A percentile compares a stretch with the other conserved stretches of the same genome.
Evolutionary conservation across 2,329 filamentous ascomycete genomes (phyloP).

Genomic region (Didymella pinodella): DNA sequence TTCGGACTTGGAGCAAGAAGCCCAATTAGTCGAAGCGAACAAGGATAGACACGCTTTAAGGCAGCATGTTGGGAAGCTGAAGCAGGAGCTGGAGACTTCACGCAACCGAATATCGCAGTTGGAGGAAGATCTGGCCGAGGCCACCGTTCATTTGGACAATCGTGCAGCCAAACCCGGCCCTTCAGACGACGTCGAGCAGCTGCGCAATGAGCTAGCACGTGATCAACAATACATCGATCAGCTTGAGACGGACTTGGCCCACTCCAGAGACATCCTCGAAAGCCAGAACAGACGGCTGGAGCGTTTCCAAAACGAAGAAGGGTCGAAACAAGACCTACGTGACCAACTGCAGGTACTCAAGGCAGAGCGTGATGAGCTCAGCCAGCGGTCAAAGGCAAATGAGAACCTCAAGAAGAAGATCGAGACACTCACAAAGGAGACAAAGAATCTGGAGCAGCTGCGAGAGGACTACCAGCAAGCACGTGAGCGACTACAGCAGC

Average conservation of each 20-base stretch:
- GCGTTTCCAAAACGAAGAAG: conserved; percentile 52
- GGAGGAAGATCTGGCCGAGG: conserved; percentile 58
- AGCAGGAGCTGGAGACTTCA: conserved; percentile 54
- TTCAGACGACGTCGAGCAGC: conserved; percentile 55
- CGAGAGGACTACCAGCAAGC: conserved; percentile 56
- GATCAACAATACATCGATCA: conserved; percentile 61
- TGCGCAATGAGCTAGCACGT: conserved; percentile 55
- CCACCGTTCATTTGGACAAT: conserved; percentile 55
- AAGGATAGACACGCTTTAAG: conserved; percentile 56
- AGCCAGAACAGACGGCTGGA: conserved; percentile 57
- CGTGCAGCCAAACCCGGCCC: conserved; percentile 49
- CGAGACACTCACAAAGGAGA: conserved; percentile 58
- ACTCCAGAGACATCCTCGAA: conserved; percentile 55
- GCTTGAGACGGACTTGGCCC: conserved; percentile 57
- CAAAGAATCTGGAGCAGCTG: conserved; percentile 53
- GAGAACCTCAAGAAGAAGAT: conserved; percentile 64
- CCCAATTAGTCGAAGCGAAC: conserved; percentile 58
- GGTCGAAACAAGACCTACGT: conserved; percentile 58
- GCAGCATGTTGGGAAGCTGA: conserved; percentile 50
- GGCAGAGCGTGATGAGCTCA: conserved; percentile 59
- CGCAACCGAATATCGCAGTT: conserved; percentile 54
- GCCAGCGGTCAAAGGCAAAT: conserved; percentile 59
- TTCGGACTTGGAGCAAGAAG: conserved; percentile 59
- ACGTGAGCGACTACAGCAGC: conserved; percentile 54
- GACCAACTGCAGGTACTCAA: conserved; percentile 60